A percentile compares a stretch with the other conserved stretches of the same genome.
Evolutionary conservation across 2,329 filamentous ascomycete genomes (phyloP).

Genomic region (Neopestalotiopsis clavispora): DNA sequence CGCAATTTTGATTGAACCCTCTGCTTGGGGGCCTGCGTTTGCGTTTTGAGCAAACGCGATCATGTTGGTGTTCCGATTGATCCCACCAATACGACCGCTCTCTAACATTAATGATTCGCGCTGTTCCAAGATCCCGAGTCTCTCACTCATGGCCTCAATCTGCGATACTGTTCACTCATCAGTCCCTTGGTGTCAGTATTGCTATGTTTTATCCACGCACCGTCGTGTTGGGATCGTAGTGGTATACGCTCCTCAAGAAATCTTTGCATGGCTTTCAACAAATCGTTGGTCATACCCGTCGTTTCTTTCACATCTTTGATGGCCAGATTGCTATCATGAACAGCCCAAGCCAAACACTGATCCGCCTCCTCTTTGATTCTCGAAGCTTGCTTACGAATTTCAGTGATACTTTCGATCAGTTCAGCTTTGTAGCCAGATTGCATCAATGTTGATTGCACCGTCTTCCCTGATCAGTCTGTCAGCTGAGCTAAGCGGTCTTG

Average conservation of each 20-base stretch:
- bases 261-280: background rate
- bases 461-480: background rate
- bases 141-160: too few species aligned
- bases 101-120: too few species aligned
- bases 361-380: slow-evolving; percentile 14
- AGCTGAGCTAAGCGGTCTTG: too few species aligned
- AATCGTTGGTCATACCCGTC: background rate
- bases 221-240: rapidly evolving
- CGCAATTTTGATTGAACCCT: background rate
- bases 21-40: background rate
- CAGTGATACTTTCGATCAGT: slow-evolving; percentile 3
- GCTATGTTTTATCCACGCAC: too few species aligned
- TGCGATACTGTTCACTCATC: too few species aligned
- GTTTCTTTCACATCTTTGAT: background rate
- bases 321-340: background rate
- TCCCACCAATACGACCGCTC: background rate
- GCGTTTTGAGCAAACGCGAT: background rate
- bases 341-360: background rate
- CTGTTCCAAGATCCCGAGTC: too few species aligned
- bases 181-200: too few species aligned
- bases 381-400: background rate
- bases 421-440: slow-evolving; percentile 4
- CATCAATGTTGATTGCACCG: background rate
- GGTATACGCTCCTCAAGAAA: background rate
- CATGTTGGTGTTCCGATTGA: background rate